Base-by-base conservation (phyloP, 1,284 basidiomycete species). In the Athelia sp. region DNA sequence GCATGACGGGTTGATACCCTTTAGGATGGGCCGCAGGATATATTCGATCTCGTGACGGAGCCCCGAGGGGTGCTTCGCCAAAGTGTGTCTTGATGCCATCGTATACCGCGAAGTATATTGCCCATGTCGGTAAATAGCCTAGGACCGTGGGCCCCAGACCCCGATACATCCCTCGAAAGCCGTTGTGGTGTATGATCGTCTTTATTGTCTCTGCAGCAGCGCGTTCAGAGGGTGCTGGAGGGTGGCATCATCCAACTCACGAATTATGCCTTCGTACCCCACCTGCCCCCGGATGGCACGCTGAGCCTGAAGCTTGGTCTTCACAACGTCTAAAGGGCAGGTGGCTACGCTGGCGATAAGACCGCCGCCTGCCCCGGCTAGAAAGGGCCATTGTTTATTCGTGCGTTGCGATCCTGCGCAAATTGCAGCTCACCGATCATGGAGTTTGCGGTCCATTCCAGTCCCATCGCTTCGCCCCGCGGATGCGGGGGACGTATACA, bases 31-130 rank as follows among this genome's bases (percentile, higher is more conserved):
- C 81, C n/a, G 87, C 87, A 26, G 87, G 87, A 59, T 88, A 88
- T 47, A 90, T 69, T 52, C 75, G 71, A 34, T 78, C 73, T 42
- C 55, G 62, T 45, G 58, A 52, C 15, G 56, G 61, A n/a, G 57
- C 57, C 26, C 75, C 80, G 10, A 79, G 66, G 3, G 83, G 78
- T 29, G 70, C 67, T 61, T 84, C 82, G 36, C 90, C 90, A 61
- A 94, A 84, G 31, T 75, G 70, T 21, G 81, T 81, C 75, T 97
- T 97, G 68, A 94, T 89, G 52, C 88, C 82, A 70, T 98, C 94
- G 70, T 97, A 97, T 17, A 98, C 91, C n/a, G 92, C 85, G 66
- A 98, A 98, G 68, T 97, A 98, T 58, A 98, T 98, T 22, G 93
- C 94, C 94, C 94, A 97, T 9, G 94, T 98, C 21, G 94, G 94